Base-by-base conservation (phyloP, 441 rosid species). In the Geranium incanum region DNA sequence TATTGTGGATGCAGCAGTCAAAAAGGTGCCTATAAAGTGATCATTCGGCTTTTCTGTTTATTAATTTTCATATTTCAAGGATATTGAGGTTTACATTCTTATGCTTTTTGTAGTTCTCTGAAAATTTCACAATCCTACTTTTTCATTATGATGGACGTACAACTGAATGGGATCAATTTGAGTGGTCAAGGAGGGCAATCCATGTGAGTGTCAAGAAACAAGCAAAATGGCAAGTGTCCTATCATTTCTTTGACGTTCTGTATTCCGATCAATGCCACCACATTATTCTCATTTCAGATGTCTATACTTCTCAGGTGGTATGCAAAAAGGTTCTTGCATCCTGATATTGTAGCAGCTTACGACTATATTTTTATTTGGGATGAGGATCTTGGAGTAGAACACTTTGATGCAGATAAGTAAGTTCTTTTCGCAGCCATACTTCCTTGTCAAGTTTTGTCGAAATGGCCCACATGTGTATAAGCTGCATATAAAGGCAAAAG, bases 291-390 rank as follows among this genome's bases (percentile, higher is more conserved):
- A 71, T 73, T 74, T 63, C 50, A 43, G 4, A 70, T 41, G 12
- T 71, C 12, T 48, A 16, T 68, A 70, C 66, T 67, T 75, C 69
- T 66, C 76, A 89, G 90, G 94, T 89, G 94, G 94, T 89, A 83
- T 2, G 94, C 91, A 0, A 89, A 89, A 80, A 84, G 94, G 69
- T 89, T 89, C 75, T 78, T 89, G 82, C 94, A 89, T 86, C 94
- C 94, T 68, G 90, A 89, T 81, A 70, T 89, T 0, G 86, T 86
- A 5, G 87, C 94, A 23, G 81, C 91, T 69, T 89, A 87, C 36
- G 91, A 89, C 78, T 89, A 82, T 75, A 86, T 89, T 73, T 59
- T 59, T 19, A 59, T 59, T 19, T 59, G 64, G 64, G 64, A 59
- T 59, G 64, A 59, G 28, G 64, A 88, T 79, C 89, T 88, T 78